Conservation (phyloP, 2,329 filamentous ascomycete genomes). For the Ophioceras dolichostomum region DNA sequence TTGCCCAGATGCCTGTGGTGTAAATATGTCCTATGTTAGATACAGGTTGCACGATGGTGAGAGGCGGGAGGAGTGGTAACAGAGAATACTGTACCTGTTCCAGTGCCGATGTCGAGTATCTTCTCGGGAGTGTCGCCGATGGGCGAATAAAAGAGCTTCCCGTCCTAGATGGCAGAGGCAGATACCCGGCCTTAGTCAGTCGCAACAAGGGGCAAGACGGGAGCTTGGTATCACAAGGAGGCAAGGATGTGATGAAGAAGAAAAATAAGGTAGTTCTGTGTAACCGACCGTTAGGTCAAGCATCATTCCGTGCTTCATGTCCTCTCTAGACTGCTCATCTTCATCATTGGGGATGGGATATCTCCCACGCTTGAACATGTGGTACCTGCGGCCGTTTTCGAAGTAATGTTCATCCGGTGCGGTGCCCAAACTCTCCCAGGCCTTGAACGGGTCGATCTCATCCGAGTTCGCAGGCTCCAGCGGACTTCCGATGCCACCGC, state of each 20-base stretch:
- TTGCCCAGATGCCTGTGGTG: slow-evolving; percentile 33
- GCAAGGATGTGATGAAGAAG: not conserved
- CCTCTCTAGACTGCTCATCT: slow-evolving; percentile 30
- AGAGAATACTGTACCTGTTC: slow-evolving; percentile 24
- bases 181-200: no score
- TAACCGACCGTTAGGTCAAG: slow-evolving; percentile 25
- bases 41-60: no score
- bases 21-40: no score
- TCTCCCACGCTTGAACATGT: slow-evolving; percentile 27
- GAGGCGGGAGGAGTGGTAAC: no score
- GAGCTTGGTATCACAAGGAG: no score
- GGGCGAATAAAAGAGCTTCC: slow-evolving; percentile 25
- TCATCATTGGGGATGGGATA: slow-evolving; percentile 35
- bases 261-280: not conserved
- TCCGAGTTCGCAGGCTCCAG: slow-evolving; percentile 1
- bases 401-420: slow-evolving; percentile 9
- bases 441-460: slow-evolving; percentile 6
- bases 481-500: not conserved
- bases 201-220: no score
- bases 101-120: slow-evolving; percentile 36
- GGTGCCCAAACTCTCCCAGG: slow-evolving; percentile 5
- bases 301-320: slow-evolving; percentile 31
- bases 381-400: slow-evolving; percentile 19
- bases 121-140: slow-evolving; percentile 25
- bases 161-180: slow-evolving; percentile 20